Percentiles rank a stretch among this genome's conserved stretches.
Conservation (phyloP, 305 asterid species). For the Solanum aculeatissimum region DNA sequence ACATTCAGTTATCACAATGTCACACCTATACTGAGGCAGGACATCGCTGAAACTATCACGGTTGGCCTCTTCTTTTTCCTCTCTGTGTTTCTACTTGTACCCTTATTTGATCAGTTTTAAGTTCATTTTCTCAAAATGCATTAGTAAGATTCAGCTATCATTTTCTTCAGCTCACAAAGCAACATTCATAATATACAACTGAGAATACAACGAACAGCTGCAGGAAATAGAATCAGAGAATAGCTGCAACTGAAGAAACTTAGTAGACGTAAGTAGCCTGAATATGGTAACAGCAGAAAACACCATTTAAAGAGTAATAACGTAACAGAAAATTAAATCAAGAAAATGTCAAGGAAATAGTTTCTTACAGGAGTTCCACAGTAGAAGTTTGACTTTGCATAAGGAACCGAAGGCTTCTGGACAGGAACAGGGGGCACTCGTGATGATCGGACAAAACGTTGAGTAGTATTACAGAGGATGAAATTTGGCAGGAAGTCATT, state of each 20-base stretch:
- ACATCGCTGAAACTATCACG: background rate
- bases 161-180: background rate
- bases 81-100: background rate
- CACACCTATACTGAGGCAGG: background rate
- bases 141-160: background rate
- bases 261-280: background rate
- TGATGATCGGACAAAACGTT: constrained; percentile 89
- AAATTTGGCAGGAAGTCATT: constrained; percentile 92
- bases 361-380: constrained; percentile 91
- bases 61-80: background rate
- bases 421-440: constrained; percentile 63
- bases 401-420: constrained; percentile 92
- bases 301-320: background rate
- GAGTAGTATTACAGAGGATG: constrained; percentile 95
- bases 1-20: background rate
- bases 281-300: background rate
- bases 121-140: background rate
- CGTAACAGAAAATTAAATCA: background rate
- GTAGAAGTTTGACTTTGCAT: constrained; percentile 84
- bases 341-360: background rate
- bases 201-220: background rate
- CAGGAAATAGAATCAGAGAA: background rate
- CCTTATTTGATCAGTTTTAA: background rate
- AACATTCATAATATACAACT: background rate
- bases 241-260: background rate